Conservation (phyloP, 176 grass and related monocot species). For the Puya raimondii region DNA sequence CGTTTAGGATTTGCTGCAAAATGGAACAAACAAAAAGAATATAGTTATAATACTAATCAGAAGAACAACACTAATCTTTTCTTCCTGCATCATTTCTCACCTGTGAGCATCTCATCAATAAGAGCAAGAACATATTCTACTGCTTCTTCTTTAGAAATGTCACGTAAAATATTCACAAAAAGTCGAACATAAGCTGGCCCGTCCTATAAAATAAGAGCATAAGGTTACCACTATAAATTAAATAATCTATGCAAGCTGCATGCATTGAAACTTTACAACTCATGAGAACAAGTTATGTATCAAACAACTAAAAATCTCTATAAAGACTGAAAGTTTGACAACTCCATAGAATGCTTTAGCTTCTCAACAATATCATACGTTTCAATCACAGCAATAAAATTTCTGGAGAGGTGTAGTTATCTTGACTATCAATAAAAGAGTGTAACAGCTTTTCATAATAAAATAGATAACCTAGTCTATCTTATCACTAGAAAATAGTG, state of each 20-base stretch:
- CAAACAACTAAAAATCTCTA: neutral
- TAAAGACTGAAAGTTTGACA: neutral
- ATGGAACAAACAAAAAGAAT: conserved; percentile 5
- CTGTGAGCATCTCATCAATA: conserved; percentile 84
- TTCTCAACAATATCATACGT: neutral
- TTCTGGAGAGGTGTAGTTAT: too few relatives aligned
- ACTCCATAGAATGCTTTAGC: neutral
- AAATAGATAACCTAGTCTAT: too few relatives aligned
- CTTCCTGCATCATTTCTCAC: conserved; percentile 28
- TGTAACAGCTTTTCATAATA: too few relatives aligned
- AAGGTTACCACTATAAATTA: neutral
- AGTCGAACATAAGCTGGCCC: conserved; percentile 61
- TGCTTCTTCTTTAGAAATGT: conserved; percentile 81
- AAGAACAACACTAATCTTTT: neutral
- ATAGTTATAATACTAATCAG: conserved; percentile 9
- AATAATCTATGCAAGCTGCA: neutral
- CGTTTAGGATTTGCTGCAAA: conserved; percentile 74
- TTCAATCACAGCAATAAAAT: too few relatives aligned
- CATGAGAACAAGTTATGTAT: neutral
- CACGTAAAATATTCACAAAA: conserved; percentile 68
- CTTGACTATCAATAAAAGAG: too few relatives aligned
- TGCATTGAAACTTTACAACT: neutral
- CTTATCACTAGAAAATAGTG: too few relatives aligned
- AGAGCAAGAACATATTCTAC: conserved; percentile 91
- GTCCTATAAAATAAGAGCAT: conserved; percentile 45